Conservation (phyloP, 2,329 filamentous ascomycete species). For the Aspergillus niger region DNA sequence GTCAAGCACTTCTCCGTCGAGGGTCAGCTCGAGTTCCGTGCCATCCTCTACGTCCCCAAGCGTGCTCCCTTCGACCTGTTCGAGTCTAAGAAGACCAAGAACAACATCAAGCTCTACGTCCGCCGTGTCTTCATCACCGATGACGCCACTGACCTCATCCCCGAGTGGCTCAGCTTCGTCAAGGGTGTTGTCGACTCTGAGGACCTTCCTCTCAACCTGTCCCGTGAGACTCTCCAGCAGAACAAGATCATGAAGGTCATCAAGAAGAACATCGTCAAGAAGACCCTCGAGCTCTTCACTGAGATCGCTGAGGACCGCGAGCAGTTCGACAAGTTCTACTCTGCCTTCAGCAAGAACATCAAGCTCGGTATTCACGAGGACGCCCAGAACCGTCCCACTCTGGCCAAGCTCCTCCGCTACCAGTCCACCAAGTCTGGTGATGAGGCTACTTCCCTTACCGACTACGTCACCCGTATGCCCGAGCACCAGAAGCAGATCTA, state of each 20-base stretch:
- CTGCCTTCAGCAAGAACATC: slow-evolving; percentile 99
- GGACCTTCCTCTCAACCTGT: slow-evolving; percentile 98
- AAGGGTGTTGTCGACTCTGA: slow-evolving; percentile 99
- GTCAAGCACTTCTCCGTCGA: slow-evolving; percentile 99
- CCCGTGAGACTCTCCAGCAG: slow-evolving; percentile 99
- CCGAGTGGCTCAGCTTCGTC: slow-evolving; percentile 98
- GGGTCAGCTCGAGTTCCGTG: slow-evolving; percentile 99
- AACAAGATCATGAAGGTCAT: slow-evolving; percentile 99
- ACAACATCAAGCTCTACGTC: slow-evolving; percentile 99
- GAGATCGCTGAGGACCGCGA: slow-evolving; percentile 99
- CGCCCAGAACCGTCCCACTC: slow-evolving; percentile 86
- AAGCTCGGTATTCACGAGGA: slow-evolving; percentile 99
- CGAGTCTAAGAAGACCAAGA: slow-evolving; percentile 99
- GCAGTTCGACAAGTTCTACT: slow-evolving; percentile 99
- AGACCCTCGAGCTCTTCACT: slow-evolving; percentile 98
- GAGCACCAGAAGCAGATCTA: slow-evolving; percentile 99
- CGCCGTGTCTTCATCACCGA: slow-evolving; percentile 99
- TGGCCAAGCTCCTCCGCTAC: slow-evolving; percentile 99
- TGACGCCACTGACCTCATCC: slow-evolving; percentile 97
- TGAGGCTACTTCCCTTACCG: slow-evolving; percentile 87
- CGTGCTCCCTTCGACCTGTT: slow-evolving; percentile 99
- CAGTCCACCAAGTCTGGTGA: slow-evolving; percentile 98
- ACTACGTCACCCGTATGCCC: slow-evolving; percentile 99
- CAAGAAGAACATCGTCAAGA: slow-evolving; percentile 99
- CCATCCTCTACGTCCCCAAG: slow-evolving; percentile 99